These are phyloP conservation scores for Tetradesmus lagerheimii DNA, from an alignment of 139 green algal species.

Conservation along the genomic window DNA sequence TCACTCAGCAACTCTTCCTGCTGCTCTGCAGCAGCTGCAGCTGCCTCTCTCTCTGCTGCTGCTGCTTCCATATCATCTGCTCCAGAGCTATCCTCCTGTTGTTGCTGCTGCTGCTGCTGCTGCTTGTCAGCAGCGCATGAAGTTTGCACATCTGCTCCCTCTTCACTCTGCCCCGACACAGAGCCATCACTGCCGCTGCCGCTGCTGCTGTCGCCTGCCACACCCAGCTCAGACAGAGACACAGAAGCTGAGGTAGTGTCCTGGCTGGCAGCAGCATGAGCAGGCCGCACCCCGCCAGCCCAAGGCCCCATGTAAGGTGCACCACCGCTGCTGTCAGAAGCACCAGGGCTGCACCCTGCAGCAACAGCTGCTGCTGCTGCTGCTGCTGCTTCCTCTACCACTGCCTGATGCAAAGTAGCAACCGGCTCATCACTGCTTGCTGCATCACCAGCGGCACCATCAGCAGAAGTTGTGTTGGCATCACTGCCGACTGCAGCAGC, in stretches of 20 bases:
- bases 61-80: not conserved
- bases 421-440: not conserved
- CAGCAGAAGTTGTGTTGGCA: not conserved
- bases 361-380: no score
- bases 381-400: not conserved
- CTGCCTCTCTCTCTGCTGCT: not conserved
- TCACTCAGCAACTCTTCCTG: no score
- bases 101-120: not conserved
- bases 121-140: not conserved
- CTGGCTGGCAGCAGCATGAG: not conserved
- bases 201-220: slow-evolving; percentile 7
- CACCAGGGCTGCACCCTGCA: not conserved
- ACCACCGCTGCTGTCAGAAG: not conserved
- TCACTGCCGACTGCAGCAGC: not conserved
- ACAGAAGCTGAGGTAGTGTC: not conserved
- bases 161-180: not conserved
- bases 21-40: not conserved
- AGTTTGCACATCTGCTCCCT: not conserved
- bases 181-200: not conserved
- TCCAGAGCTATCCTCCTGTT: not conserved
- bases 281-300: not conserved
- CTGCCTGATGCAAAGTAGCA: not conserved
- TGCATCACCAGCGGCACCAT: not conserved
- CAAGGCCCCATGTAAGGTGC: not conserved
- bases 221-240: not conserved